phyloP scores from a whole-genome alignment of 352 stramenopile genomes.

The Ophiocytium majus region DNA sequence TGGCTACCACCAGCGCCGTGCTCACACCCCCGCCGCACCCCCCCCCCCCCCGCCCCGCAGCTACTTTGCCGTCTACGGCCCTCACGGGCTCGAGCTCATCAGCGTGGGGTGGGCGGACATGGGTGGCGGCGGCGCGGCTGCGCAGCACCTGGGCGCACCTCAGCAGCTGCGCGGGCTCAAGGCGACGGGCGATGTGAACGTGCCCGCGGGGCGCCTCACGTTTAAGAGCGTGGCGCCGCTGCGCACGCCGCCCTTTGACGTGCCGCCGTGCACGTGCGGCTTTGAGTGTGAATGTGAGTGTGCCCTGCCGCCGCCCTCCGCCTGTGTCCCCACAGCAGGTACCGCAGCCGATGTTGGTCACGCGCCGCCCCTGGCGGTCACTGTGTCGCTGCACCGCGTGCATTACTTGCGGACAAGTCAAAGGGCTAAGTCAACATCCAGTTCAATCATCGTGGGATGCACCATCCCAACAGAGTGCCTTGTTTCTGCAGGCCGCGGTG shows the following conservation, averaged over 20 bases:
- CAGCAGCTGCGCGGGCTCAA: neutral
- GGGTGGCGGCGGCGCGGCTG: neutral
- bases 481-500: too few relatives aligned
- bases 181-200: constrained; percentile 8
- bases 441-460: too few relatives aligned
- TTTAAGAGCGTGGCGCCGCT: neutral
- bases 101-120: neutral
- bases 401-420: too few relatives aligned
- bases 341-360: too few relatives aligned
- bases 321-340: too few relatives aligned
- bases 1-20: too few relatives aligned
- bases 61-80: constrained; percentile 12
- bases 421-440: too few relatives aligned
- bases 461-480: too few relatives aligned
- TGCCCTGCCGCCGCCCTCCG: neutral
- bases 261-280: constrained; percentile 13
- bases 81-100: constrained; percentile 17
- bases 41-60: constrained; percentile 33
- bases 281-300: constrained; percentile 20
- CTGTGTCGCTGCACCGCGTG: too few relatives aligned
- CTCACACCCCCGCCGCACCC: too few relatives aligned
- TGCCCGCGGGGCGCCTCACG: neutral
- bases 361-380: too few relatives aligned
- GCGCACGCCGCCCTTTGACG: neutral
- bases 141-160: too few relatives aligned